These are phyloP conservation scores for Saccharomyces jurei DNA, from an alignment of 805 yeast species.

Conservation along the genomic window DNA sequence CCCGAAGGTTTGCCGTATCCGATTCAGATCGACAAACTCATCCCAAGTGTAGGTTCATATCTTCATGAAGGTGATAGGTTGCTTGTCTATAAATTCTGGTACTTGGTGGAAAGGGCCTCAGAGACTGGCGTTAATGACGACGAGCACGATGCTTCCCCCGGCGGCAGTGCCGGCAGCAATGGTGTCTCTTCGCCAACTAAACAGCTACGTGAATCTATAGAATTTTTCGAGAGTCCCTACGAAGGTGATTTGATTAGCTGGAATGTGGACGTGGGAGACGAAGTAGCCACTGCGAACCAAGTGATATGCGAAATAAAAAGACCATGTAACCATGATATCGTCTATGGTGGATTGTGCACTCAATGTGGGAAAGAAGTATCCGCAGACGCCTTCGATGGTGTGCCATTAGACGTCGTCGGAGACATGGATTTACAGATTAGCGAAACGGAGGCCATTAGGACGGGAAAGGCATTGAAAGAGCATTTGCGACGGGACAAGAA, in stretches of 20 bases:
- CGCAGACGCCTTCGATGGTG: conserved; percentile 59
- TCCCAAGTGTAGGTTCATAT: conserved; percentile 25
- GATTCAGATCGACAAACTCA: conserved; percentile 31
- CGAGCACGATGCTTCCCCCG: conserved; percentile 4
- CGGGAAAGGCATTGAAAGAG: conserved; percentile 60
- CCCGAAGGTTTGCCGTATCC: conserved; percentile 34
- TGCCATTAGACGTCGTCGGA: conserved; percentile 67
- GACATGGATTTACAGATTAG: conserved; percentile 78
- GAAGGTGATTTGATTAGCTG: conserved; percentile 57
- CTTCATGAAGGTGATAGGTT: conserved; percentile 34
- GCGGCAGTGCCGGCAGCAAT: conserved; percentile 4
- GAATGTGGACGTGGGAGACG: conserved; percentile 49
- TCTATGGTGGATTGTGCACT: conserved; percentile 92
- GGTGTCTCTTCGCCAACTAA: conserved; percentile 15
- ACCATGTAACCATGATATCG: conserved; percentile 87
- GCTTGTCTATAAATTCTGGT: conserved; percentile 41
- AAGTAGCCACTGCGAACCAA: conserved; percentile 40
- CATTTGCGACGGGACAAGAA: conserved; percentile 55
- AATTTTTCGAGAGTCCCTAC: conserved; percentile 75
- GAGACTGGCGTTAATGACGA: conserved; percentile 17
- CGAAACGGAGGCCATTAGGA: conserved; percentile 74
- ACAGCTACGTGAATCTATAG: conserved; percentile 53
- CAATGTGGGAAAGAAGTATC: conserved; percentile 77
- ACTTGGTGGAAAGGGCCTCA: conserved; percentile 32
- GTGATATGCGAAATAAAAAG: conserved; percentile 55